These are phyloP conservation scores for Fusarium penzigii DNA, from an alignment of 2,329 filamentous ascomycete species.

Conservation along the genomic window DNA sequence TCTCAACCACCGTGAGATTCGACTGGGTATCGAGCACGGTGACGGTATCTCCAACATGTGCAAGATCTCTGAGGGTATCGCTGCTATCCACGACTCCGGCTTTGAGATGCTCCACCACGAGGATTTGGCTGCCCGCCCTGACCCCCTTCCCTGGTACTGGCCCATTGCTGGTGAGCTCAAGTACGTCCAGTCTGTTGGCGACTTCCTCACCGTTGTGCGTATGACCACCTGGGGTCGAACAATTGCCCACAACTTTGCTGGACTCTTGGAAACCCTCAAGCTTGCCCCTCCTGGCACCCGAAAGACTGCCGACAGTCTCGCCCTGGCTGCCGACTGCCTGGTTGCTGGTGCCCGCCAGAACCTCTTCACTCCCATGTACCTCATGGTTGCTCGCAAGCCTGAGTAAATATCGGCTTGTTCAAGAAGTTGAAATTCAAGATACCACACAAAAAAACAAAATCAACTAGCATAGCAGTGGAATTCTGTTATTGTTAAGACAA, in stretches of 20 bases:
- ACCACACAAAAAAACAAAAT: conserved; percentile 12
- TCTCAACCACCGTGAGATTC: conserved; percentile 82
- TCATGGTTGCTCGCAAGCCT: conserved; percentile 93
- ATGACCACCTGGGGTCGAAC: conserved; percentile 86
- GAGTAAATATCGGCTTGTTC: conserved; percentile 11
- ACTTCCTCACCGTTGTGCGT: conserved; percentile 79
- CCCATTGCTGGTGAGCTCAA: conserved; percentile 82
- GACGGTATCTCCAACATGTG: conserved; percentile 99
- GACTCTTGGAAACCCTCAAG: conserved; percentile 71
- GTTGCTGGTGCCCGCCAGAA: conserved; percentile 85
- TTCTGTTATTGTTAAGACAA: neutral
- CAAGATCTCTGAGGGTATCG: conserved; percentile 75
- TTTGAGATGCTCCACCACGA: conserved; percentile 84
- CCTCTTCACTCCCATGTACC: conserved; percentile 98
- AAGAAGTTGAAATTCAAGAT: conserved; percentile 6
- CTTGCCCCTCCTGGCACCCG: conserved; percentile 81
- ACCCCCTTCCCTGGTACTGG: conserved; percentile 90
- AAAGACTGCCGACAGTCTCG: conserved; percentile 92
- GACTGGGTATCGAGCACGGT: conserved; percentile 91
- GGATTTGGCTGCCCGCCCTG: conserved; percentile 78
- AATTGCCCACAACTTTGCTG: conserved; percentile 74
- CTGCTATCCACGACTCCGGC: conserved; percentile 82
- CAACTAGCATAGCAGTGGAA: neutral
- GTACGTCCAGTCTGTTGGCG: conserved; percentile 77
- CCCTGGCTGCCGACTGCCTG: conserved; percentile 77